Base-by-base conservation (phyloP, 2,329 filamentous ascomycete species). In the Trichoderma simmonsii region DNA sequence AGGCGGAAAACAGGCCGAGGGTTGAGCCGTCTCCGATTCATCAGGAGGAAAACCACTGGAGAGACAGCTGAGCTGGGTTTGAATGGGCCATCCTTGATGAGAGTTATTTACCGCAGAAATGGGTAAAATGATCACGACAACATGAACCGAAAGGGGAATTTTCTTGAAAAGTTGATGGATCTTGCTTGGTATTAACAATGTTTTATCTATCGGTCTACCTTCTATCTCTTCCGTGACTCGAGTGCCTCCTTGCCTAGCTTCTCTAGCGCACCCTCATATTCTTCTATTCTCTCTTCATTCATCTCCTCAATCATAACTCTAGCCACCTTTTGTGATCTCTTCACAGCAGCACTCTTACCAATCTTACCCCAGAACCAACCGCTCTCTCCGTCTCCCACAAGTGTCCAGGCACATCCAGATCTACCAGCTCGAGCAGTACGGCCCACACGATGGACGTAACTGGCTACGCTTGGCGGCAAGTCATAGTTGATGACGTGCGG, bases 401-500 rank as follows among this genome's bases (percentile, higher is more conserved):
- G 83, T 0, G 94, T 97, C 93, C 94, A 97, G 0, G 95, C 94
- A 62, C 90, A 86, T 1, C 95, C 95, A 1, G 83, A 76, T 70
- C 90, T 89, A 1, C 92, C 94, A 0, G 93, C 96, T 79, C 95
- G 88, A 0, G 95, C 95, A 1, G 95, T 98, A 71, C 96, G 90
- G 48, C 96, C 95, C 2, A 98, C 94, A 54, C 96, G 91, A 80
- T 98, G 96, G 5, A 98, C 90, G 77, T 98, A 98, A 28, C 90
- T 92, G 6, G 92, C 92, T 39, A 94, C 84, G 77, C 91, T 95
- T 5, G 90, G 87, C 0, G 95, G 95, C 66, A 98, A 87, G 80
- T 98, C 95, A 84, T 98, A 98, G 83, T 97, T 98, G 81, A 98
- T 85, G 61, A 98, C 94, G 78, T 97, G 93, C 43, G 91, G 90